A percentile compares a stretch with the other conserved stretches of the same genome.
phyloP scores from a whole-genome alignment of 2,329 filamentous ascomycete species.

The Phoma herbarum region DNA sequence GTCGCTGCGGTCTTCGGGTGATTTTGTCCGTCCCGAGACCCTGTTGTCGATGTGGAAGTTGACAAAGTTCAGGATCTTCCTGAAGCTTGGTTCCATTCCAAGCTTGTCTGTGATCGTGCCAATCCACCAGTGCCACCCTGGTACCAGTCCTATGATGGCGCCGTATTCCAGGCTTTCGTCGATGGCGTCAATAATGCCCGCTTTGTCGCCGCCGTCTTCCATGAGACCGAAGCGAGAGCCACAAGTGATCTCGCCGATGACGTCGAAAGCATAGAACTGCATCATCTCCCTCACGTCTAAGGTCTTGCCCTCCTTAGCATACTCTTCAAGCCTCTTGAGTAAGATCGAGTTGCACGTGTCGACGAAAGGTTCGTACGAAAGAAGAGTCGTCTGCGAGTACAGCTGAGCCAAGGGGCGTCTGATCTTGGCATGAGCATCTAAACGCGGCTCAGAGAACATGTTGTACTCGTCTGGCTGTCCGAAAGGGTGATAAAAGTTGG shows the following conservation, averaged over 20 bases:
- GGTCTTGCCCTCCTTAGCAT: conserved; percentile 25
- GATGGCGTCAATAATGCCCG: conserved; percentile 11
- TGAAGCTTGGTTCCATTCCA: not conserved
- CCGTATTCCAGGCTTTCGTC: not conserved
- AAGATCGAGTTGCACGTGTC: conserved; percentile 48
- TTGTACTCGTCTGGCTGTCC: conserved; percentile 34
- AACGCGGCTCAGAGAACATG: conserved; percentile 50
- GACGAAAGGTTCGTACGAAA: conserved; percentile 53
- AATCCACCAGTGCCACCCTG: conserved; percentile 15
- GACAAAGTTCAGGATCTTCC: conserved; percentile 5
- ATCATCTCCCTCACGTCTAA: conserved; percentile 57
- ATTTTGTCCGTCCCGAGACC: conserved; percentile 16
- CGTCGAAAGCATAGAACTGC: conserved; percentile 61
- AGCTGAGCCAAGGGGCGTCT: conserved; percentile 48
- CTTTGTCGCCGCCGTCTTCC: conserved; percentile 24
- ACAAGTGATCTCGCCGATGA: conserved; percentile 62
- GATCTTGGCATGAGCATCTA: conserved; percentile 46
- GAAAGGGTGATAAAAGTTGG: conserved; percentile 40
- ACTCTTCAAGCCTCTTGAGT: conserved; percentile 40
- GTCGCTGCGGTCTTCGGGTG: conserved; percentile 17
- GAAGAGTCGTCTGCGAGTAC: conserved; percentile 52
- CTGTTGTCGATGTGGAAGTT: conserved; percentile 9
- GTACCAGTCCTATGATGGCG: conserved; percentile 15
- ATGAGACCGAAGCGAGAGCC: conserved; percentile 33
- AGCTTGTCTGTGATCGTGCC: not conserved